Percentiles rank a stretch among this genome's conserved stretches.
phyloP scores from a whole-genome alignment of 2,329 filamentous ascomycete species.

The Fusarium sp. region DNA sequence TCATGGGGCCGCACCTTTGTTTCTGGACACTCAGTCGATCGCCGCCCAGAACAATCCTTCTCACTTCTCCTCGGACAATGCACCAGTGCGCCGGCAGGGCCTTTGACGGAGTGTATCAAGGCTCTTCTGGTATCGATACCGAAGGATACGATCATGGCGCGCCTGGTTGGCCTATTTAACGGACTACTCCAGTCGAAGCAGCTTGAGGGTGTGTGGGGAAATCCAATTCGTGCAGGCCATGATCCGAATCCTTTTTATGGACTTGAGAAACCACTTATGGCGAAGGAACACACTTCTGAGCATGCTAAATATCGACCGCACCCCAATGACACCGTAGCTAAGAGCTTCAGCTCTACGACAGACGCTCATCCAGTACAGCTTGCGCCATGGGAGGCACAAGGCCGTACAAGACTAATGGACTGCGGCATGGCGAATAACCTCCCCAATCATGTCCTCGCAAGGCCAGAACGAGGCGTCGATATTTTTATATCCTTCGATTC shows the following conservation, averaged over 20 bases:
- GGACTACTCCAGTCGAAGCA: constrained; percentile 22
- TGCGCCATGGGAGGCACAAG: constrained; percentile 37
- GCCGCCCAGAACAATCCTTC: constrained; percentile 37
- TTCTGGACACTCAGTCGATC: constrained; percentile 34
- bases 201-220: constrained; percentile 39
- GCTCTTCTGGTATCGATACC: constrained; percentile 28
- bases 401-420: constrained; percentile 35
- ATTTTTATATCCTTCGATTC: constrained; percentile 38
- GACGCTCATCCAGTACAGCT: rapidly evolving
- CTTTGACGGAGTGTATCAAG: constrained; percentile 36
- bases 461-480: constrained; percentile 29
- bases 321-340: rapidly evolving
- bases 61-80: constrained; percentile 36
- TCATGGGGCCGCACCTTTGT: constrained; percentile 41
- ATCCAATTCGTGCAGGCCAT: constrained; percentile 40
- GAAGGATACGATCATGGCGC: constrained; percentile 31
- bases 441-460: constrained; percentile 32
- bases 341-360: background rate
- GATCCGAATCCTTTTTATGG: constrained; percentile 44
- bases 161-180: constrained; percentile 13
- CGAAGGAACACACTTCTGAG: background rate
- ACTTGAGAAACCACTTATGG: background rate
- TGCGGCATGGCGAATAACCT: constrained; percentile 42
- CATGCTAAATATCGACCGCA: rapidly evolving
- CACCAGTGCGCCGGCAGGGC: constrained; percentile 37